Percentiles rank a stretch among this genome's conserved stretches.
These are phyloP conservation scores for Hypoxylon sp. DNA, from an alignment of 2,329 filamentous ascomycete species.

Conservation along the genomic window DNA sequence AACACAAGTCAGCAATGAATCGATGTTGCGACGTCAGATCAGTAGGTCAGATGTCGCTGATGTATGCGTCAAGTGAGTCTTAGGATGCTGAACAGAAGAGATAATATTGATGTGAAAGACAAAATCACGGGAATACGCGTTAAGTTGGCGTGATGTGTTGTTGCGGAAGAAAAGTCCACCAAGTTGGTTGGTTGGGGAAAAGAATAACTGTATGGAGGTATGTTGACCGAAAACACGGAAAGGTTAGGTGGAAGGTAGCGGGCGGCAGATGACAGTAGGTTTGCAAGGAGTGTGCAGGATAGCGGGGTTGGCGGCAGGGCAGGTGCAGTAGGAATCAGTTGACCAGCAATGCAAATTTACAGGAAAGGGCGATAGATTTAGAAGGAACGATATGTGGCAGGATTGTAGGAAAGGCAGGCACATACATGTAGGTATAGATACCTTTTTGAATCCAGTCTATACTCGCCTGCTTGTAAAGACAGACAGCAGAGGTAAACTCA, in stretches of 20 bases:
- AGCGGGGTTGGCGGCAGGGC: conserved; percentile 8
- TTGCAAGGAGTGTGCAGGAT: conserved; percentile 1
- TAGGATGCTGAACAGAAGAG: neutral
- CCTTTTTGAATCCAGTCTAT: neutral
- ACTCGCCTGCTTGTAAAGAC: conserved; percentile 13
- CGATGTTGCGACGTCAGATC: conserved; percentile 5
- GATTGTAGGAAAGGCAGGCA: conserved; percentile 5
- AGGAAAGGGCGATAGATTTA: conserved; percentile 7
- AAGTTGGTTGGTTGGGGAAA: neutral
- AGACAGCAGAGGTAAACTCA: neutral
- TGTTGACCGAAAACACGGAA: neutral
- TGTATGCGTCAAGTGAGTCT: neutral
- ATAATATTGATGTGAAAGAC: neutral
- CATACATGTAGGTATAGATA: conserved; percentile 7
- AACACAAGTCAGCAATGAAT: neutral
- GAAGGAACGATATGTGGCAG: neutral
- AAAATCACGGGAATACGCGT: neutral
- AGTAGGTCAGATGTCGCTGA: neutral
- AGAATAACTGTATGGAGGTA: conserved; percentile 10
- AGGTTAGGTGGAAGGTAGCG: neutral
- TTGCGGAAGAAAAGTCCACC: conserved; percentile 12
- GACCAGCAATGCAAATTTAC: neutral
- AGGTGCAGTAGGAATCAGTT: conserved; percentile 11
- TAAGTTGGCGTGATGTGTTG: neutral
- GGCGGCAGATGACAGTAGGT: conserved; percentile 1